Percentiles rank a stretch among this genome's conserved stretches.
Conservation (phyloP, 768 basidiomycete genomes). For the Hemileccinum impolitum region DNA sequence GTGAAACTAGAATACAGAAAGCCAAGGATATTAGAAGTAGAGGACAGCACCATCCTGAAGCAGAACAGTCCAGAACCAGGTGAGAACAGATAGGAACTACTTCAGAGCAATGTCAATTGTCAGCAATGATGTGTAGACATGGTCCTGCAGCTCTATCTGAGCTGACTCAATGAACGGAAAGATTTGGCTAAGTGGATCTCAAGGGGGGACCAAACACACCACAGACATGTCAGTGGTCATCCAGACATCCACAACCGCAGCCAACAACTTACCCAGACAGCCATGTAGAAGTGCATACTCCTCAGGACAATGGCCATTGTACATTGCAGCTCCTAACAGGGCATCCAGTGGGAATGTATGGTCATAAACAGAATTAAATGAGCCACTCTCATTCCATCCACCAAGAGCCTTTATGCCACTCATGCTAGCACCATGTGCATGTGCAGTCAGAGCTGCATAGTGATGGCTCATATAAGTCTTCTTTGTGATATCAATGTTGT, state of each 20-base stretch:
- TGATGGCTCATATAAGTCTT: slow-evolving; percentile 30
- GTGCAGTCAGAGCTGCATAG: slow-evolving; percentile 29
- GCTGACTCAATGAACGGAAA: slow-evolving; percentile 7
- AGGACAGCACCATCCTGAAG: slow-evolving; percentile 37
- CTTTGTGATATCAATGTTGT: slow-evolving; percentile 26
- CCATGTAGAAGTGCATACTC: slow-evolving; percentile 22
- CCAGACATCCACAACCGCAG: too few relatives aligned
- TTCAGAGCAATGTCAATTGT: slow-evolving; percentile 20
- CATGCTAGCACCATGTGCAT: slow-evolving; percentile 26
- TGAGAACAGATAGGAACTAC: slow-evolving; percentile 27
- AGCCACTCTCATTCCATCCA: slow-evolving; percentile 28
- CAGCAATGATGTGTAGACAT: not conserved
- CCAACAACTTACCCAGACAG: not conserved
- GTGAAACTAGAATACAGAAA: slow-evolving; percentile 21
- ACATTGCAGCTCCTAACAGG: slow-evolving; percentile 31
- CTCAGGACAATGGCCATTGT: slow-evolving; percentile 25
- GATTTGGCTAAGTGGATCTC: slow-evolving; percentile 7
- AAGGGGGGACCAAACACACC: slow-evolving; percentile 12
- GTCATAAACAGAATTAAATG: slow-evolving; percentile 30
- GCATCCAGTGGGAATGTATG: slow-evolving; percentile 26
- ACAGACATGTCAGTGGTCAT: not conserved
- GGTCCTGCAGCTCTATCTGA: not conserved
- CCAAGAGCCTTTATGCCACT: slow-evolving; percentile 32
- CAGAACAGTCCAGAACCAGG: slow-evolving; percentile 25
- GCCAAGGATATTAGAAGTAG: slow-evolving; percentile 15